Percentiles rank a stretch among this genome's conserved stretches.
These are phyloP conservation scores for Boletus edulis DNA, from an alignment of 768 basidiomycete genomes.

Conservation along the genomic window DNA sequence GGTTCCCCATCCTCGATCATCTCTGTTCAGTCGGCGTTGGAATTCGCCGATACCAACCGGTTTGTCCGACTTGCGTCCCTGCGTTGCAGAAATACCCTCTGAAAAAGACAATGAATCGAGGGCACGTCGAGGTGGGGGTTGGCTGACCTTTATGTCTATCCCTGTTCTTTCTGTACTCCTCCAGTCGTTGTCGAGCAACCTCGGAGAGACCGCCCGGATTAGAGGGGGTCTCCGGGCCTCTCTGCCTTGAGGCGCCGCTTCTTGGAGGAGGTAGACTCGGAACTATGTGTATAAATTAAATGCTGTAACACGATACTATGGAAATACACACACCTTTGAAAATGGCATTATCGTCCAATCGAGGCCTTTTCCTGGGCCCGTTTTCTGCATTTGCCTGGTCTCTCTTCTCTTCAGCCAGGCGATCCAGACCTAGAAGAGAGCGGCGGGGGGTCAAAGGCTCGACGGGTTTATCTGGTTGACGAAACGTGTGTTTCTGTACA, in stretches of 20 bases:
- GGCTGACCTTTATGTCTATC: slow-evolving; percentile 65
- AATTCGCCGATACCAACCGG: slow-evolving; percentile 90
- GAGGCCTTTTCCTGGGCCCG: slow-evolving; percentile 60
- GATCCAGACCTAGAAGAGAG: slow-evolving; percentile 85
- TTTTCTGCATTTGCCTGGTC: slow-evolving; percentile 47
- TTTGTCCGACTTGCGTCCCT: slow-evolving; percentile 53
- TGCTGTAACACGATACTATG: too few relatives aligned
- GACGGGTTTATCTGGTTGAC: slow-evolving; percentile 65
- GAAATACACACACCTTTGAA: slow-evolving; percentile 76
- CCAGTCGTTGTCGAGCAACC: slow-evolving; percentile 62
- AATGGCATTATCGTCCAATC: slow-evolving; percentile 58
- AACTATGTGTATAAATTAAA: slow-evolving; percentile 44
- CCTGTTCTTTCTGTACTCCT: slow-evolving; percentile 69
- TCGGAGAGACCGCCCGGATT: slow-evolving; percentile 89
- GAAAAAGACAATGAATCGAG: neutral
- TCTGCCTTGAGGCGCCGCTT: slow-evolving; percentile 58
- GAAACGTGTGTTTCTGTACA: slow-evolving; percentile 75
- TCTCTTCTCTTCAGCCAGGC: slow-evolving; percentile 85
- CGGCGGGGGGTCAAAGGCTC: slow-evolving; percentile 76
- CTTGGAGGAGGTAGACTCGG: slow-evolving; percentile 68
- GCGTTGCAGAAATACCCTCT: slow-evolving; percentile 73
- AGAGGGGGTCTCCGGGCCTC: slow-evolving; percentile 90
- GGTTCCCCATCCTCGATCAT: slow-evolving; percentile 50
- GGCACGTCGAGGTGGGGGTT: neutral
- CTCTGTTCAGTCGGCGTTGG: slow-evolving; percentile 85